A percentile compares a stretch with the other conserved stretches of the same genome.
Conservation (phyloP, 2,329 filamentous ascomycete species). For the Xylaria arbuscula region DNA sequence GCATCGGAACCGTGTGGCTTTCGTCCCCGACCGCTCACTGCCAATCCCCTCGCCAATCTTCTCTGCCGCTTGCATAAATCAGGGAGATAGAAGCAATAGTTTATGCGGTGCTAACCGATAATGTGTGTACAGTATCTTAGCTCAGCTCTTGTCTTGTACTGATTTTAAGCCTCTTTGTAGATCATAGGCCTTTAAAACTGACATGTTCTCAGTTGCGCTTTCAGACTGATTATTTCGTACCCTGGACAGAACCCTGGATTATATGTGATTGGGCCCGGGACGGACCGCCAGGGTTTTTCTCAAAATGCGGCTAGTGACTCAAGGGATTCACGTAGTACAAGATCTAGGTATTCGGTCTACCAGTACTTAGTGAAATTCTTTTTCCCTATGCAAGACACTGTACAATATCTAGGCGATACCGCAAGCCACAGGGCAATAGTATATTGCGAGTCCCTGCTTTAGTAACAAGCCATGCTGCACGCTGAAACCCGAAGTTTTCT, state of each 20-base stretch:
- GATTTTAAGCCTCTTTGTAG: constrained; percentile 10
- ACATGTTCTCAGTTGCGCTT: constrained; percentile 7
- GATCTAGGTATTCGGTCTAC: background rate
- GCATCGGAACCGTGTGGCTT: constrained; percentile 20
- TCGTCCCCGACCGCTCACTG: background rate
- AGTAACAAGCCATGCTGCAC: background rate
- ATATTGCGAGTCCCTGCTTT: background rate
- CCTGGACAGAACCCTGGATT: background rate
- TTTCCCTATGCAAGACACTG: background rate
- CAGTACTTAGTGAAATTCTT: background rate
- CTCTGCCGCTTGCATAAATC: constrained; percentile 14
- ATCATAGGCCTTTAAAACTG: constrained; percentile 18
- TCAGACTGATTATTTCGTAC: constrained; percentile 9
- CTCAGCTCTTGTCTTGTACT: constrained; percentile 18
- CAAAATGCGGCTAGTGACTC: constrained; percentile 16
- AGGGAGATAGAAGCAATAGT: constrained; percentile 29
- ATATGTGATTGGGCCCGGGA: constrained; percentile 23
- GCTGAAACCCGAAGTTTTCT: background rate
- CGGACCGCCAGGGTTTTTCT: constrained; percentile 16
- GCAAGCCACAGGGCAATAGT: constrained; percentile 22
- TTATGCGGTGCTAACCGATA: constrained; percentile 25
- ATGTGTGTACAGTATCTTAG: constrained; percentile 2
- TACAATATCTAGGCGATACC: background rate
- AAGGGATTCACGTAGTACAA: constrained; percentile 1
- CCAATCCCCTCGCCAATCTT: constrained; percentile 19